Conservation (phyloP, 1,284 basidiomycete genomes). For the Caloboletus inedulis region DNA sequence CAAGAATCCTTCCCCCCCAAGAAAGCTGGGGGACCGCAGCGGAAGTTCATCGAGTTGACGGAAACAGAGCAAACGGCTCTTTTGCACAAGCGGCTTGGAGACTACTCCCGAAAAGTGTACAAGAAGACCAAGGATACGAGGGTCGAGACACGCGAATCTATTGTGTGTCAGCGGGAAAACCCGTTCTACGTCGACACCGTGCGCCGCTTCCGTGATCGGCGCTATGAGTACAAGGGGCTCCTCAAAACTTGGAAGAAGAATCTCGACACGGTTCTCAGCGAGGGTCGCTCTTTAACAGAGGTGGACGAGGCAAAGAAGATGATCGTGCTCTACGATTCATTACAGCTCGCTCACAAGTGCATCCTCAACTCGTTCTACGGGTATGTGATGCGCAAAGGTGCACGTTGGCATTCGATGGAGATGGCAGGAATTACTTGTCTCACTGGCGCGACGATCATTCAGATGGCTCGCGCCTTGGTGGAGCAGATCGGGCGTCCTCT, state of each 20-base stretch:
- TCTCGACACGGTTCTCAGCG: constrained; percentile 71
- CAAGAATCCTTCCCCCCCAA: constrained; percentile 91
- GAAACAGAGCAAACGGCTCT: constrained; percentile 87
- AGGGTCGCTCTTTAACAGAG: constrained; percentile 75
- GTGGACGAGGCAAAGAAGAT: constrained; percentile 98
- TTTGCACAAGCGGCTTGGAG: constrained; percentile 94
- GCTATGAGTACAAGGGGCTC: constrained; percentile 98
- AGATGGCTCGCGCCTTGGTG: constrained; percentile 98
- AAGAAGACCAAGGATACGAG: constrained; percentile 99
- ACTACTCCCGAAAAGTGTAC: constrained; percentile 99
- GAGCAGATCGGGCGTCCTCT: constrained; percentile 97
- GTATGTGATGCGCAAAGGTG: constrained; percentile 99
- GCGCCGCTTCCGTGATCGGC: constrained; percentile 93
- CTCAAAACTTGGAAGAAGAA: constrained; percentile 99
- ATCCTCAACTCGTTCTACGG: constrained; percentile 99
- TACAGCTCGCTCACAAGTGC: constrained; percentile 99
- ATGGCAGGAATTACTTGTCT: constrained; percentile 99
- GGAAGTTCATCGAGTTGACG: constrained; percentile 86
- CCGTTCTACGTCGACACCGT: constrained; percentile 99
- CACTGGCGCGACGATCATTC: constrained; percentile 98
- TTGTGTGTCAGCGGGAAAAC: constrained; percentile 98
- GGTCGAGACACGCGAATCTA: constrained; percentile 90
- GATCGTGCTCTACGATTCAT: constrained; percentile 99
- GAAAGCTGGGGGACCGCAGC: constrained; percentile 66
- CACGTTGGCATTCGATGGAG: constrained; percentile 99